Conservation (phyloP, 2,329 filamentous ascomycete genomes). For the Paecilomyces sp. region DNA sequence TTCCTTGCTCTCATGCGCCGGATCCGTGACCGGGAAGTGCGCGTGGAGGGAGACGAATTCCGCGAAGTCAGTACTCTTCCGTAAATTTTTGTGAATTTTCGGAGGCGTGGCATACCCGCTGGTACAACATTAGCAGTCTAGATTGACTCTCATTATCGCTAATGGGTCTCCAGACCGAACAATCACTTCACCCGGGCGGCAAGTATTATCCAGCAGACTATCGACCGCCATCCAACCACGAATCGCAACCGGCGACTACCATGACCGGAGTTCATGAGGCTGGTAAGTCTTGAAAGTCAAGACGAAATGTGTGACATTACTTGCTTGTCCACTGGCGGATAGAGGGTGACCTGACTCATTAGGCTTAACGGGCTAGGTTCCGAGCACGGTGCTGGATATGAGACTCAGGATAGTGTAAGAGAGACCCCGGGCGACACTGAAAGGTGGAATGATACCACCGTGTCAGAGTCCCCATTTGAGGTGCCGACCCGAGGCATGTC, state of each 20-base stretch:
- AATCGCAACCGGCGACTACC: constrained; percentile 1
- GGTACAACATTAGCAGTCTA: constrained; percentile 28
- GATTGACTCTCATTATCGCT: constrained; percentile 24
- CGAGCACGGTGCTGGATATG: not conserved
- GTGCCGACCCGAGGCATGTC: not conserved
- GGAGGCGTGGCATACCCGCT: constrained; percentile 26
- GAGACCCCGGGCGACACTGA: not conserved
- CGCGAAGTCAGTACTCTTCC: constrained; percentile 40
- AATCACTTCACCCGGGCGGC: constrained; percentile 42
- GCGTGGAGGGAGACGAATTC: constrained; percentile 60
- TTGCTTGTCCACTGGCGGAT: not conserved
- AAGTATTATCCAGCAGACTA: constrained; percentile 34
- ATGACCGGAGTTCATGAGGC: constrained; percentile 8
- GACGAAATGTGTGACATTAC: constrained; percentile 7
- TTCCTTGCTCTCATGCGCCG: constrained; percentile 72
- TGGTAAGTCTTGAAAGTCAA: constrained; percentile 17
- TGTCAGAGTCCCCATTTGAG: not conserved
- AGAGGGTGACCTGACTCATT: not conserved
- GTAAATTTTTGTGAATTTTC: constrained; percentile 27
- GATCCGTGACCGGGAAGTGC: constrained; percentile 64
- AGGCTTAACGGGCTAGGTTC: not conserved
- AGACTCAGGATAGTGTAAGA: not conserved
- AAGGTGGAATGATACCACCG: not conserved
- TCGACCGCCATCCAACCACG: constrained; percentile 8
- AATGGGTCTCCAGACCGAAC: constrained; percentile 28